Conservation (phyloP, 2,329 filamentous ascomycete genomes). For the Penicillium frequentans region DNA sequence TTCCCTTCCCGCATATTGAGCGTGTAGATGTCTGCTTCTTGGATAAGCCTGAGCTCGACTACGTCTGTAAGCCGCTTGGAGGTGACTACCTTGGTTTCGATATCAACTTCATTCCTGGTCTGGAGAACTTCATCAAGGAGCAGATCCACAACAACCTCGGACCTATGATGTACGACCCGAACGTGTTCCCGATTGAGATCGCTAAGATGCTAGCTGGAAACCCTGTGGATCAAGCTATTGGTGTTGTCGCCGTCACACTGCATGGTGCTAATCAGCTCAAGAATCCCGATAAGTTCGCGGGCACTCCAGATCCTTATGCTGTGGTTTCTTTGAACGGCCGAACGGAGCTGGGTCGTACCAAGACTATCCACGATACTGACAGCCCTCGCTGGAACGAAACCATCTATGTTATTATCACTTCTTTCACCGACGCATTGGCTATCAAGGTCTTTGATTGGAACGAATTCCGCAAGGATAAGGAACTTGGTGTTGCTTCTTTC, state of each 20-base stretch:
- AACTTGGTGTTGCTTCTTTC: slow-evolving; percentile 85
- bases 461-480: slow-evolving; percentile 93
- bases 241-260: slow-evolving; percentile 86
- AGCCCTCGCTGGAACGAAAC: slow-evolving; percentile 97
- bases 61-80: slow-evolving; percentile 95
- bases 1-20: slow-evolving; percentile 93
- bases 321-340: slow-evolving; percentile 82
- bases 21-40: slow-evolving; percentile 94
- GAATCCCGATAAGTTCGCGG: slow-evolving; percentile 91
- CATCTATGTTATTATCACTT: slow-evolving; percentile 90
- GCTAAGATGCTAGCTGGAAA: slow-evolving; percentile 97
- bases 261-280: slow-evolving; percentile 90
- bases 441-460: slow-evolving; percentile 90
- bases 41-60: slow-evolving; percentile 85
- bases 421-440: slow-evolving; percentile 82
- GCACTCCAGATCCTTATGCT: slow-evolving; percentile 87
- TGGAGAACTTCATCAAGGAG: slow-evolving; percentile 91
- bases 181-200: slow-evolving; percentile 97
- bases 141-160: slow-evolving; percentile 91
- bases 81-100: slow-evolving; percentile 96
- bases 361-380: slow-evolving; percentile 78
- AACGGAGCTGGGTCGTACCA: slow-evolving; percentile 79
- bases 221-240: slow-evolving; percentile 91
- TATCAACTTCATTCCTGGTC: slow-evolving; percentile 96
- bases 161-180: slow-evolving; percentile 97